Percentiles rank a stretch among this genome's conserved stretches.
Evolutionary conservation across 306 rosid species (phyloP).

Genomic region (Notholithocarpus densiflorus): DNA sequence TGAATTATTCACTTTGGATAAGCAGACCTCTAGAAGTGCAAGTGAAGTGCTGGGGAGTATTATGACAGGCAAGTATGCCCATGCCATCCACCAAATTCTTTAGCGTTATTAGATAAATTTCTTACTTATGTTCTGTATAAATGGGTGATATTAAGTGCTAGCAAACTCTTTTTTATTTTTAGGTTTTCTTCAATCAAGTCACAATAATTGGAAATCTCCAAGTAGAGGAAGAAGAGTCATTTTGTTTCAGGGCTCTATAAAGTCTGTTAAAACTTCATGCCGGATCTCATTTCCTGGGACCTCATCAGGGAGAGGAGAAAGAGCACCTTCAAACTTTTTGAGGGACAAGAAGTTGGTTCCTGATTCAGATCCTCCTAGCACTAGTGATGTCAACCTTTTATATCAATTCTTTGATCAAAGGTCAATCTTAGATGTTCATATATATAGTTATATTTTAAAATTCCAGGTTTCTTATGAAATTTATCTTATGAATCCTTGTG

Average conservation of each 20-base stretch:
- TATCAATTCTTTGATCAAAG: constrained; percentile 71
- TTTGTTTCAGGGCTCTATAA: constrained; percentile 37
- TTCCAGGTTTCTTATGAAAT: constrained; percentile 2
- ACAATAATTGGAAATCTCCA: constrained; percentile 30
- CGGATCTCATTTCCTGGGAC: constrained; percentile 49
- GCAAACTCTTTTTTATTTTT: not conserved
- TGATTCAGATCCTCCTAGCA: constrained; percentile 81
- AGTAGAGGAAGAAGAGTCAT: constrained; percentile 32
- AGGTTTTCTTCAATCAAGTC: constrained; percentile 38
- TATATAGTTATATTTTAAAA: not conserved
- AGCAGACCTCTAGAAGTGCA: constrained; percentile 43
- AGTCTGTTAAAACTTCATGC: constrained; percentile 49
- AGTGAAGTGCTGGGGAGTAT: constrained; percentile 32
- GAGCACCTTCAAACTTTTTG: constrained; percentile 24
- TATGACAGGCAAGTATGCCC: constrained; percentile 50
- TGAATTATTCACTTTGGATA: not conserved
- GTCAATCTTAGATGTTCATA: constrained; percentile 26
- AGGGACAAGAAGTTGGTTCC: constrained; percentile 69
- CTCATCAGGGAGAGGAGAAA: constrained; percentile 30
- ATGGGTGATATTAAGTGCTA: not conserved
- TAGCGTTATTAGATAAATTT: not conserved
- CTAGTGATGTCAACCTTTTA: constrained; percentile 54
- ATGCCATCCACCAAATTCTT: not conserved
- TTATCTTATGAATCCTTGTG: not conserved
- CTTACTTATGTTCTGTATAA: not conserved